Evolutionary conservation across 805 yeast genomes (phyloP), one percentile per base, ranked within the genome.

Genomic region (Wickerhamomyces ciferrii): DNA sequence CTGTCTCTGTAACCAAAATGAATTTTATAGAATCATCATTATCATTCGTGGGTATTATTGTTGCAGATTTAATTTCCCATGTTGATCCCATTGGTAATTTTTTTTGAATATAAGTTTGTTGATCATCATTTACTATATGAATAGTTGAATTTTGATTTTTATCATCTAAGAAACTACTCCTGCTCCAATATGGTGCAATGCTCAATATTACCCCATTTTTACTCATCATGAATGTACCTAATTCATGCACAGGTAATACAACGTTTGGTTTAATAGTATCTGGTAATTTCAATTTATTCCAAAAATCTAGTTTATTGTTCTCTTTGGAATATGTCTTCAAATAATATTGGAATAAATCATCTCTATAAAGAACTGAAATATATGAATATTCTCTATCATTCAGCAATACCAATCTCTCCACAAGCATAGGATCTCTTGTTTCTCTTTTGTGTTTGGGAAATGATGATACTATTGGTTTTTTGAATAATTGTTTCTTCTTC

Each of bases 321-420:
- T 37, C 25, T 10, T 25, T 37, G 21, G 39, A n/a, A 13, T 17
- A 37, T 6, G 39, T 20, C 19, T 37, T 37, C 6, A 37, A 18
- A 42, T 43, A 48, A 35, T 44, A 51, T 31, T 49, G 47, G 42
- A 45, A 54, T 2, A 50, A 43, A 15, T 54, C 58, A 44, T 54
- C 54, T 36, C 51, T 45, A 37, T 45, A 47, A 3, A 54, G 29
- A 3, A 50, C 48, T 0, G 56, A 52, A 5, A 54, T 14, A 11
- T 17, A 37, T 20, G 24, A 17, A 6, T 37, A 8, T 4, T 9
- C 17, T 20, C 10, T 20, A 21, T 37, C 39, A 18, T 17, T 17
- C 10, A n/a, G 21, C 3, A 14, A 4, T 7, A 14, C 3, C 10
- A 37, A 8, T 18, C 3, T 37, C 17, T 37, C 39, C 2, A 37